Conservation (phyloP, 805 yeast genomes). For the Torulaspora franciscae region DNA sequence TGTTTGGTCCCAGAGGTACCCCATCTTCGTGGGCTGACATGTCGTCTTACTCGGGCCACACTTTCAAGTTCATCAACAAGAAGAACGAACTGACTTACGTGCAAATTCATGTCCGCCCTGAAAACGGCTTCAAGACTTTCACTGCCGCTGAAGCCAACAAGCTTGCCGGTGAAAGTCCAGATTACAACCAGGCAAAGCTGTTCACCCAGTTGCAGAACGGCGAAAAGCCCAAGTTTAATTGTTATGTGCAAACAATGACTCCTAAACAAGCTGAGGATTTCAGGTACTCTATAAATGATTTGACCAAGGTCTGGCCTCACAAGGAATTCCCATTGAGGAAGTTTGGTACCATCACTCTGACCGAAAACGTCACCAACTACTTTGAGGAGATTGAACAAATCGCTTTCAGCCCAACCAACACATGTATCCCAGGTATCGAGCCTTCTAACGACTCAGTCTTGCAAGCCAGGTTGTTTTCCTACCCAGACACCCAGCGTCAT, state of each 20-base stretch:
- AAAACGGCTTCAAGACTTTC: constrained; percentile 46
- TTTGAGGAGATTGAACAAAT: constrained; percentile 46
- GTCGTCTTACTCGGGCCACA: constrained; percentile 64
- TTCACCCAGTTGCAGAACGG: constrained; percentile 46
- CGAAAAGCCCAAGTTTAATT: constrained; percentile 48
- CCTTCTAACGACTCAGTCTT: constrained; percentile 74
- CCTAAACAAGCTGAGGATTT: constrained; percentile 68
- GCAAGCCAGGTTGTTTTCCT: constrained; percentile 71
- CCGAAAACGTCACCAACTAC: constrained; percentile 54
- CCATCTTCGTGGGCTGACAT: constrained; percentile 51
- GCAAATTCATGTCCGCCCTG: constrained; percentile 50
- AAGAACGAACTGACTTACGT: constrained; percentile 50
- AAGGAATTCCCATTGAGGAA: constrained; percentile 75
- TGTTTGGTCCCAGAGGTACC: constrained; percentile 58
- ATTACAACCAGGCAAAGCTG: constrained; percentile 40
- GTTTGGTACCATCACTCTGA: constrained; percentile 57
- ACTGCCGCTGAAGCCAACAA: constrained; percentile 44
- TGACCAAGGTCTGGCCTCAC: constrained; percentile 90
- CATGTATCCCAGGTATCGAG: constrained; percentile 66
- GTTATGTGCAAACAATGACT: constrained; percentile 63
- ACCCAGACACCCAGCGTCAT: constrained; percentile 73
- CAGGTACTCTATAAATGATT: constrained; percentile 77
- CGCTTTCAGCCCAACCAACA: constrained; percentile 68
- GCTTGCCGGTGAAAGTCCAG: constrained; percentile 48
- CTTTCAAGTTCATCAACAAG: constrained; percentile 51